phyloP scores from a whole-genome alignment of 495 filamentous ascomycete genomes.

The Chaetomidium leptoderma region DNA sequence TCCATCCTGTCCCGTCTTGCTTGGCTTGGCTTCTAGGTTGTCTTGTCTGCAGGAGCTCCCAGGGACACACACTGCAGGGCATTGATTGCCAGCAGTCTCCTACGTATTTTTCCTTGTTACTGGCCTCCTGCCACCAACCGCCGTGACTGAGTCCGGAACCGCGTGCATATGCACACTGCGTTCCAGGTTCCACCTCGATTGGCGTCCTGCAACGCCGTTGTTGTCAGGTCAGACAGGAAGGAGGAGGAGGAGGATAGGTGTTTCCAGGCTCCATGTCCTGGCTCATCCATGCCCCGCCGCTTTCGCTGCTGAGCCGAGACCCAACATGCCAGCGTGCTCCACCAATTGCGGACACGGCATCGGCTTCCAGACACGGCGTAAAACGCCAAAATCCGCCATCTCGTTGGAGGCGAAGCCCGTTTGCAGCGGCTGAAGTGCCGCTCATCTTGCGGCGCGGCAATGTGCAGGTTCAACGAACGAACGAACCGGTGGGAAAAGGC shows the following conservation, averaged over 20 bases:
- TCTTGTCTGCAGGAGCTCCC: neutral
- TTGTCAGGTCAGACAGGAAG: too few species aligned
- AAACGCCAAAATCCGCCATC: neutral
- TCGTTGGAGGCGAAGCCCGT: constrained; percentile 1
- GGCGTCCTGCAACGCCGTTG: neutral
- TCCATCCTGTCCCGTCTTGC: too few species aligned
- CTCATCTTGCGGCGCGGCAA: neutral
- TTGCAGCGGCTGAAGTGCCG: constrained; percentile 2
- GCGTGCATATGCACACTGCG: neutral
- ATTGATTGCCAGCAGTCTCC: neutral
- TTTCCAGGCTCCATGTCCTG: too few species aligned
- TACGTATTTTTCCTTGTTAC: neutral
- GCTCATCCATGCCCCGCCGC: neutral
- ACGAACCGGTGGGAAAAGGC: too few species aligned
- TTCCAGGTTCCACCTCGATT: neutral
- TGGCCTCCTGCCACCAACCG: neutral
- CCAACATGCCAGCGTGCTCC: neutral
- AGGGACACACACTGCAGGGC: neutral
- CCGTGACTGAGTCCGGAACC: neutral
- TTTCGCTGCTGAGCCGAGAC: neutral
- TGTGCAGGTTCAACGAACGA: too few species aligned
- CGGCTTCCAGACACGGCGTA: neutral
- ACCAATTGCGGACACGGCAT: neutral
- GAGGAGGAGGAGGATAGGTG: too few species aligned
- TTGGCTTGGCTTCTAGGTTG: too few species aligned